A percentile compares a stretch with the other conserved stretches of the same genome.
phyloP scores from a whole-genome alignment of 345 rosid genomes.

The Abelmoschus esculentus region DNA sequence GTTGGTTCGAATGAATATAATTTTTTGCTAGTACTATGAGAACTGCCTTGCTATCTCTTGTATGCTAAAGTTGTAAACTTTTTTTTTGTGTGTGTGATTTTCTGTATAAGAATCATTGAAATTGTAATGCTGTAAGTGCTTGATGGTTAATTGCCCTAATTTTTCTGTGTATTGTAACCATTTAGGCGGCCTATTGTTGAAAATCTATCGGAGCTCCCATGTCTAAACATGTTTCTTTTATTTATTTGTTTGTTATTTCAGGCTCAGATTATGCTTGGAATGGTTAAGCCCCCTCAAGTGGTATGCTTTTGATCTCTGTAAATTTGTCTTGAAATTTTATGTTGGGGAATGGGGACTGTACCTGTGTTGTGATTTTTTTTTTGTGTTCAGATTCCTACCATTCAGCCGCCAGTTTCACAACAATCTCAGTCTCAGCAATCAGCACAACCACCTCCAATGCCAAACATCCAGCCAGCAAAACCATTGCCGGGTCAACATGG shows the following conservation, averaged over 20 bases:
- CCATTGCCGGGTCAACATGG: conserved; percentile 35
- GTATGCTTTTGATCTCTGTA: conserved; percentile 33
- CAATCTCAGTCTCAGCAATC: conserved; percentile 63
- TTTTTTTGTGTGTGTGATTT: background rate
- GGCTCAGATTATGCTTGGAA: conserved; percentile 99
- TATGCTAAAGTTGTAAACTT: background rate
- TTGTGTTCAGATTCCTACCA: conserved; percentile 51
- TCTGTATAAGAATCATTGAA: background rate
- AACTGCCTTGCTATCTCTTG: background rate
- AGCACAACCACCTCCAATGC: conserved; percentile 43
- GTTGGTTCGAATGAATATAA: background rate
- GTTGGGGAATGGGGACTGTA: conserved; percentile 11
- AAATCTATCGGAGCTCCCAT: background rate
- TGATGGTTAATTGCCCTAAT: background rate
- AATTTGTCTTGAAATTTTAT: conserved; percentile 1
- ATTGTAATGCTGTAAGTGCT: background rate
- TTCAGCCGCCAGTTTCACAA: conserved; percentile 44
- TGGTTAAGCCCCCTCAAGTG: conserved; percentile 92
- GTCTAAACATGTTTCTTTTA: conserved; percentile 2
- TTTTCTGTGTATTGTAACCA: background rate
- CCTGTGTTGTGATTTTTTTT: conserved; percentile 4
- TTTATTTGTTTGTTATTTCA: conserved; percentile 20
- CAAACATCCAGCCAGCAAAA: conserved; percentile 43
- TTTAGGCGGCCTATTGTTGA: background rate
- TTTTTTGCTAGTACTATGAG: background rate